Conservation (phyloP, 2,329 filamentous ascomycete species). For the Fusarium fracticaudum region DNA sequence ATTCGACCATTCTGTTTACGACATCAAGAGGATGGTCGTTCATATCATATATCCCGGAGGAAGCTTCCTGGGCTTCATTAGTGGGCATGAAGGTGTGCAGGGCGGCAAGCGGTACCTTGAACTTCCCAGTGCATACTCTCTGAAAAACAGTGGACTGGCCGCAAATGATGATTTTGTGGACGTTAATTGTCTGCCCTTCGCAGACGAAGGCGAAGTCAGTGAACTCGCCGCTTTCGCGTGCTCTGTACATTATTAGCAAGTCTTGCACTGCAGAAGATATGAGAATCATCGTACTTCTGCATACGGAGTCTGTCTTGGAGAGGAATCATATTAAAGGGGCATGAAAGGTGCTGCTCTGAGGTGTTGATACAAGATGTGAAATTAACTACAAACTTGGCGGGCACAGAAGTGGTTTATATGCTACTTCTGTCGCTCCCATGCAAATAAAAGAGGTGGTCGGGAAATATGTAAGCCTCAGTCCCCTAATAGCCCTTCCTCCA, state of each 20-base stretch:
- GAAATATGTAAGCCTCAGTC: neutral
- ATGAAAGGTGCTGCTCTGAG: neutral
- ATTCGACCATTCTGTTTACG: neutral
- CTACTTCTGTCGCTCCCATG: fast-evolving
- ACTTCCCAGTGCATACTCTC: neutral
- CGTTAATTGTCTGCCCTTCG: neutral
- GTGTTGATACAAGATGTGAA: fast-evolving
- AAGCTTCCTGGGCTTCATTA: no score
- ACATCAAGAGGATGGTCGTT: neutral
- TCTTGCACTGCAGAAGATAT: fast-evolving
- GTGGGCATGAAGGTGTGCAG: no score
- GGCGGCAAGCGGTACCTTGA: no score
- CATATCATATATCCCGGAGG: neutral
- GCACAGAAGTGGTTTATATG: neutral
- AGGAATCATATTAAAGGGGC: neutral
- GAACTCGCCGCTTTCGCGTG: neutral
- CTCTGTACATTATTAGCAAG: fast-evolving
- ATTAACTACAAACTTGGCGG: neutral
- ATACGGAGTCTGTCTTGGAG: neutral
- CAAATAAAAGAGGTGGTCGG: no score
- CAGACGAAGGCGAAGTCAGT: conserved; percentile 2
- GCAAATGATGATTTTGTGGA: neutral
- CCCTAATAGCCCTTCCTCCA: fast-evolving
- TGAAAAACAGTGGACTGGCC: neutral
- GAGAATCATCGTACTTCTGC: neutral